Percentiles rank a stretch among this genome's conserved stretches.
Evolutionary conservation across 75 land plant species (phyloP).

Genomic region (Azolla pinnata): DNA sequence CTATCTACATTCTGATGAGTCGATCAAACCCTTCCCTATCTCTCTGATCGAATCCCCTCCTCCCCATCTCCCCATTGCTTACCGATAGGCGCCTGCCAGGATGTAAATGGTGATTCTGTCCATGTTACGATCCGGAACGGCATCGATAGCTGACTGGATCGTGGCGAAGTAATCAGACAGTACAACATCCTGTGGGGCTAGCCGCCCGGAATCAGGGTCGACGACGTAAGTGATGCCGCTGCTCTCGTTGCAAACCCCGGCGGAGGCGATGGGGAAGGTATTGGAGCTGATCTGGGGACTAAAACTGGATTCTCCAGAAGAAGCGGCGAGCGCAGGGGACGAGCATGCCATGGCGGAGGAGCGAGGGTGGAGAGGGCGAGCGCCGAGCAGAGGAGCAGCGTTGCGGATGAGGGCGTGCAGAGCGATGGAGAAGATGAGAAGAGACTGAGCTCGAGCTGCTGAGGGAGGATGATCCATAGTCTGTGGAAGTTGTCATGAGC

Average conservation of each 20-base stretch:
- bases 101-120: slow-evolving; percentile 42
- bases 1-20: not conserved
- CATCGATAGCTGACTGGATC: slow-evolving; percentile 75
- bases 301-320: not conserved
- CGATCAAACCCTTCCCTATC: not conserved
- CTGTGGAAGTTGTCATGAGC: too few species aligned
- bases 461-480: too few species aligned
- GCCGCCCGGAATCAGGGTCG: slow-evolving; percentile 3
- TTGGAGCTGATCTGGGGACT: not conserved
- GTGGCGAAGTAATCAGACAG: slow-evolving; percentile 45
- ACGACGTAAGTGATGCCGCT: slow-evolving; percentile 7
- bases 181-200: too few species aligned
- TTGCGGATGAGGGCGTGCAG: too few species aligned
- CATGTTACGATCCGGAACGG: slow-evolving; percentile 50
- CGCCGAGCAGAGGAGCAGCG: too few species aligned
- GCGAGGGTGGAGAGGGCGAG: too few species aligned
- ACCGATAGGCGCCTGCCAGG: slow-evolving; percentile 63
- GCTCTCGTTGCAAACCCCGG: slow-evolving; percentile 1
- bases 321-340: not conserved
- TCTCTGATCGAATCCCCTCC: not conserved
- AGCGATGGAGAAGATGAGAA: too few species aligned
- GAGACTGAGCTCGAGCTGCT: too few species aligned
- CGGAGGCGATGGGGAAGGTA: not conserved
- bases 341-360: too few species aligned
- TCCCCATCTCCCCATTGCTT: slow-evolving; percentile 8